Conservation (phyloP, 1,284 basidiomycete species). For the Rhizopogon parksii region DNA sequence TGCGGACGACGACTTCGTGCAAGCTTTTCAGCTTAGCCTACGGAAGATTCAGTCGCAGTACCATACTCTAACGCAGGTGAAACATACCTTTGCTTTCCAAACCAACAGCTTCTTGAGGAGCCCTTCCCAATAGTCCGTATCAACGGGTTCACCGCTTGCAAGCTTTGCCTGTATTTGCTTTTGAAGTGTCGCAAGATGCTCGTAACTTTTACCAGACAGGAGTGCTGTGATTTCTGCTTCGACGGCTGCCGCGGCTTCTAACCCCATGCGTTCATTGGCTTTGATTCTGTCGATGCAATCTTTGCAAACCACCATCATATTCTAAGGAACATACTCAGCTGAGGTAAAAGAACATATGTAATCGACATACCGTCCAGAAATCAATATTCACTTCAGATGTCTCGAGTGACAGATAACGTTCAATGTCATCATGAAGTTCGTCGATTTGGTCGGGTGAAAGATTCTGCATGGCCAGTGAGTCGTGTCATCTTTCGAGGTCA, state of each 20-base stretch:
- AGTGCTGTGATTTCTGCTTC: slow-evolving; percentile 72
- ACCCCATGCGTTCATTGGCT: slow-evolving; percentile 50
- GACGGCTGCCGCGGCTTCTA: slow-evolving; percentile 68
- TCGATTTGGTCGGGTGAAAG: slow-evolving; percentile 83
- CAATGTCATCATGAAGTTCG: slow-evolving; percentile 92
- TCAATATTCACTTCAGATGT: slow-evolving; percentile 82
- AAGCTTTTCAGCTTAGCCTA: slow-evolving; percentile 89
- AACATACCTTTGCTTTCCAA: slow-evolving; percentile 89
- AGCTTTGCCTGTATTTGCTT: slow-evolving; percentile 85
- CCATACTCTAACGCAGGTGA: not conserved
- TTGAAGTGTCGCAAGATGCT: slow-evolving; percentile 80
- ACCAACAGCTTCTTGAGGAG: slow-evolving; percentile 90
- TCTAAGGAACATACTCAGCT: slow-evolving; percentile 37
- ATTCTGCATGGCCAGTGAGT: slow-evolving; percentile 49
- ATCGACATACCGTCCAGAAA: slow-evolving; percentile 84
- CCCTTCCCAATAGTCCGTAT: slow-evolving; percentile 97
- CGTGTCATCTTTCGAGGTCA: not conserved
- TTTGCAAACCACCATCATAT: slow-evolving; percentile 96
- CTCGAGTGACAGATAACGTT: slow-evolving; percentile 86
- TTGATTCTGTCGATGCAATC: slow-evolving; percentile 81
- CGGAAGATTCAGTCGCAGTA: slow-evolving; percentile 9
- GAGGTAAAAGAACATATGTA: slow-evolving; percentile 1
- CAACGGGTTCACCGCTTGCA: slow-evolving; percentile 86
- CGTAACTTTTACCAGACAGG: slow-evolving; percentile 74
- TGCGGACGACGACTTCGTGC: slow-evolving; percentile 94